phyloP scores from a whole-genome alignment of 805 yeast species.

The Debaryomyces tyrocola region DNA sequence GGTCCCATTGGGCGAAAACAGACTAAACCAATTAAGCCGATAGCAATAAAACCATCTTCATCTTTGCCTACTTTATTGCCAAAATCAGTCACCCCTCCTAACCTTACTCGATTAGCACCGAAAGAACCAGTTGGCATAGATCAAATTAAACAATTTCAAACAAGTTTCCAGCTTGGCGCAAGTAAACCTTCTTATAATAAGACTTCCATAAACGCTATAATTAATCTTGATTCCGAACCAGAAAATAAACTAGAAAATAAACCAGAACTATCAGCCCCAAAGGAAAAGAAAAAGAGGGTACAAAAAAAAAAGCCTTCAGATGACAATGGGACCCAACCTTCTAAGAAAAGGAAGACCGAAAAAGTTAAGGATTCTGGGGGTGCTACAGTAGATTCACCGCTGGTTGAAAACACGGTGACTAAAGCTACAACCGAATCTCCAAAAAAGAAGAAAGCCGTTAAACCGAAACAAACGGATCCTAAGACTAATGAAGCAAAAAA shows the following conservation, averaged over 20 bases:
- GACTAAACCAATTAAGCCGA: conserved; percentile 7
- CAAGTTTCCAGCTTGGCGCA: conserved; percentile 22
- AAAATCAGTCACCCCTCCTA: conserved; percentile 9
- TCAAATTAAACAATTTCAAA: conserved; percentile 32
- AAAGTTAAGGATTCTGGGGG: background rate
- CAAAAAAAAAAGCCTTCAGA: conserved; percentile 3
- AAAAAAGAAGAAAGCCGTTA: conserved; percentile 9
- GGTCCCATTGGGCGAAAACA: conserved; percentile 6
- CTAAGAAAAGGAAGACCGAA: conserved; percentile 19
- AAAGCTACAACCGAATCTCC: conserved; percentile 1
- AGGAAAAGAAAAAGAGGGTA: conserved; percentile 6
- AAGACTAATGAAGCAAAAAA: conserved; percentile 7
- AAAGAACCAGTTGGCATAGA: conserved; percentile 16
- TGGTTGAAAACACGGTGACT: background rate
- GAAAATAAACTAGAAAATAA: conserved; percentile 12
- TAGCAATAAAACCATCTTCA: conserved; percentile 8
- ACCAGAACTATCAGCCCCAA: conserved; percentile 1
- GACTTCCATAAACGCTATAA: conserved; percentile 41
- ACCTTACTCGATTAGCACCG: conserved; percentile 4
- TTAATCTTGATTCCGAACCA: conserved; percentile 35
- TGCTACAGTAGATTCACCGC: background rate
- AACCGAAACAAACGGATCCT: conserved; percentile 10
- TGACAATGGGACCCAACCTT: conserved; percentile 16
- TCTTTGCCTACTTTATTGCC: conserved; percentile 18
- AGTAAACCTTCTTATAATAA: conserved; percentile 18